These are phyloP conservation scores for Thelonectria olida DNA, from an alignment of 2,329 filamentous ascomycete genomes.

Conservation along the genomic window DNA sequence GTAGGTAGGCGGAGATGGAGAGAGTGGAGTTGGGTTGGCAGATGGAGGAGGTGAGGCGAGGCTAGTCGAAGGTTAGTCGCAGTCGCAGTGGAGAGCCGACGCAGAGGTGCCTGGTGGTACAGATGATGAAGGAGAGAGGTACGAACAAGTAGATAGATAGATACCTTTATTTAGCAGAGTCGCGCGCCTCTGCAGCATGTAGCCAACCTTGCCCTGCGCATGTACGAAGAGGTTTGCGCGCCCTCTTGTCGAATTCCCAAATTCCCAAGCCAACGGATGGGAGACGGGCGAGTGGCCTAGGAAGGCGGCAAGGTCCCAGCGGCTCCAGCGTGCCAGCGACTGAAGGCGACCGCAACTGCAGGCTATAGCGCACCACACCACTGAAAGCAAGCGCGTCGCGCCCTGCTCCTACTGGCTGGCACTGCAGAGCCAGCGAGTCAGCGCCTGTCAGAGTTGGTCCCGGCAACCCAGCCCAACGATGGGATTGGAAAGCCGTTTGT, in stretches of 20 bases:
- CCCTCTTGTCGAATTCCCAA: too few species aligned
- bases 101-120: background rate
- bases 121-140: background rate
- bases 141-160: too few species aligned
- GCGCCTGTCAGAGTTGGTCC: constrained; percentile 37
- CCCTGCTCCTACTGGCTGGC: constrained; percentile 46
- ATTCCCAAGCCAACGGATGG: constrained; percentile 1
- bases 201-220: too few species aligned
- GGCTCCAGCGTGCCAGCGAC: constrained; percentile 9
- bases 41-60: constrained; percentile 24
- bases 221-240: background rate
- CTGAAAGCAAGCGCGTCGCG: constrained; percentile 49
- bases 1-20: constrained; percentile 23
- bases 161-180: background rate
- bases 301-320: constrained; percentile 13
- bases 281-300: too few species aligned
- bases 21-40: constrained; percentile 29
- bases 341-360: constrained; percentile 23
- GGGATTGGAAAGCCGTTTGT: constrained; percentile 20
- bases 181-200: background rate
- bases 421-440: constrained; percentile 41
- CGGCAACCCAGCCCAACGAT: constrained; percentile 25
- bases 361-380: constrained; percentile 41
- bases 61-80: constrained; percentile 23
- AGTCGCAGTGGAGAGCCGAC: constrained; percentile 22